Evolutionary conservation across 83 land plant genomes (phyloP), one percentile per base, ranked within the genome.

Genomic region (Larix sibirica): DNA sequence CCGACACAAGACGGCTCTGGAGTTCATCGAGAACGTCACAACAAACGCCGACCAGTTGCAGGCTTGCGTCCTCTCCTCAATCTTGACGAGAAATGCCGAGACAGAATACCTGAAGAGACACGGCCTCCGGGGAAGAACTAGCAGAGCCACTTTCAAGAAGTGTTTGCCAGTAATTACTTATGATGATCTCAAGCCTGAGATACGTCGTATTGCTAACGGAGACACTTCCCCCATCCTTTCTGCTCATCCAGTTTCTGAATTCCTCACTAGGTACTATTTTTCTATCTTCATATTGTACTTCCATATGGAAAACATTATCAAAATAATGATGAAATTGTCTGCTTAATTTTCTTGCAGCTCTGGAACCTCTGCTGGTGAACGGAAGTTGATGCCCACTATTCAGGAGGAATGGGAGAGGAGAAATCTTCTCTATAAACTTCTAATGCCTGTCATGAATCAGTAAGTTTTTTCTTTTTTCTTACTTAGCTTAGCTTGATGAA

Each of bases 401-500:
- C n/a, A 44, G 14, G 93, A 94, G 40, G 98, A 95, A 81, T 60
- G 92, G 62, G 91, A 92, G 33, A 83, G 96, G 13, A 81, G 90
- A 44, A 85, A 87, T 81, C 58, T 81, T 0, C 86, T 94, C 40
- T 94, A 88, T 83, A 89, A 87, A 70, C 93, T 95, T 64, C 93
- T 95, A 65, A 89, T 89, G 91, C 96, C 98, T 0, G 91, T 95
- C 24, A 94, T 95, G 93, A 92, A 94, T 77, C 85, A 89, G 96
- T 92, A n/a, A 79, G 95, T 77, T 12, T 20, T 24, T 79, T 2
- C 16, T 18, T 47, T 60, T 26, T 38, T 23, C 1, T 0, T 54
- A 2, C 36, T 33, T 33, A 33, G 36, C 36, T 2, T 2, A 33
- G 36, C 28, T 28, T 28, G 28, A 33, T 33, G 36, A 33, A 33